These are phyloP conservation scores for Polytolypa hystricis DNA, from an alignment of 2,329 filamentous ascomycete genomes.

Conservation along the genomic window DNA sequence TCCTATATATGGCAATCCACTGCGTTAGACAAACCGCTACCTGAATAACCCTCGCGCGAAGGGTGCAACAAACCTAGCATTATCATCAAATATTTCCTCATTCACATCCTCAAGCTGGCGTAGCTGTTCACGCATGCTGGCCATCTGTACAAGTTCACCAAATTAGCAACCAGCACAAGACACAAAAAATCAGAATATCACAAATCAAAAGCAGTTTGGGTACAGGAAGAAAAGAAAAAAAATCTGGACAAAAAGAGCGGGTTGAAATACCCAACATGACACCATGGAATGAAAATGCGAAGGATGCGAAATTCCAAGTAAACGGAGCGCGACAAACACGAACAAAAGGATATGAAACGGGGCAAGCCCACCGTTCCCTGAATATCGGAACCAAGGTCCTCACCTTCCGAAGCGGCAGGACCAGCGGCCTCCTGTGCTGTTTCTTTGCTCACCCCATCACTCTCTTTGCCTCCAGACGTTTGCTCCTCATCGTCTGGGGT, in stretches of 20 bases:
- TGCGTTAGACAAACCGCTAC: not conserved
- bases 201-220: too few species aligned
- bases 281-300: conserved; percentile 6
- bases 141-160: conserved; percentile 28
- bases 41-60: not conserved
- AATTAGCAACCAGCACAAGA: conserved; percentile 17
- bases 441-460: conserved; percentile 10
- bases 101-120: conserved; percentile 34
- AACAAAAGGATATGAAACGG: conserved; percentile 22
- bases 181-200: conserved; percentile 16
- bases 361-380: conserved; percentile 38
- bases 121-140: conserved; percentile 38
- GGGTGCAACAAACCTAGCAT: conserved; percentile 26
- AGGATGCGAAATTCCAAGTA: conserved; percentile 16
- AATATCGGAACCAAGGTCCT: conserved; percentile 37
- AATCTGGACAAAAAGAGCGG: conserved; percentile 9
- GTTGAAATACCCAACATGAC: conserved; percentile 8
- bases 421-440: conserved; percentile 18
- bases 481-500: conserved; percentile 10
- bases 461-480: conserved; percentile 19
- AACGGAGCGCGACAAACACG: conserved; percentile 7
- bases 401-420: conserved; percentile 32
- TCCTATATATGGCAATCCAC: conserved; percentile 5
- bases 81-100: conserved; percentile 35
- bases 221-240: too few species aligned